A percentile compares a stretch with the other conserved stretches of the same genome.
Evolutionary conservation across 805 yeast species (phyloP).

Genomic region (Wickerhamiella spandovensis): DNA sequence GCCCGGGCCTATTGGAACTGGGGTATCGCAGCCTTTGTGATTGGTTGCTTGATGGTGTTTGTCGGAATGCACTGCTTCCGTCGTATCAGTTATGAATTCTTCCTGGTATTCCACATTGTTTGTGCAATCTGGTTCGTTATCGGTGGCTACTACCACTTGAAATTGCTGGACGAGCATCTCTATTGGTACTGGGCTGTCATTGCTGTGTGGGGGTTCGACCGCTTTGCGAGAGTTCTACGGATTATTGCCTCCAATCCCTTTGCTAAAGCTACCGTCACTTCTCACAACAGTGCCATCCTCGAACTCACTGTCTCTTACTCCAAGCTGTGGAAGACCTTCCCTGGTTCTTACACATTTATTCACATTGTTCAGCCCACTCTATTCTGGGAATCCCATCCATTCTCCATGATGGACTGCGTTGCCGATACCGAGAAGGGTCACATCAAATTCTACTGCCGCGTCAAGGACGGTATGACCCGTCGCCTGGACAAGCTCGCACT

Average conservation of each 20-base stretch:
- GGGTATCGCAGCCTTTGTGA: slow-evolving; percentile 34
- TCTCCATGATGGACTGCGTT: slow-evolving; percentile 28
- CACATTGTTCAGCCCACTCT: slow-evolving; percentile 33
- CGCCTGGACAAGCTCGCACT: slow-evolving; percentile 26
- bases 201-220: slow-evolving; percentile 58
- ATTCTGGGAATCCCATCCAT: slow-evolving; percentile 64
- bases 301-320: slow-evolving; percentile 26
- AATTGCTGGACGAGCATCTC: slow-evolving; percentile 30
- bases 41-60: slow-evolving; percentile 32
- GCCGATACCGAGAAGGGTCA: slow-evolving; percentile 7
- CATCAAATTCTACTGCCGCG: slow-evolving; percentile 14
- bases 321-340: slow-evolving; percentile 31
- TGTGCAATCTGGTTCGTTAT: slow-evolving; percentile 41
- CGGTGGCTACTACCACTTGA: slow-evolving; percentile 47
- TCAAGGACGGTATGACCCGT: slow-evolving; percentile 44
- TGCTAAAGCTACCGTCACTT: slow-evolving; percentile 16
- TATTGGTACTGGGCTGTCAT: slow-evolving; percentile 38
- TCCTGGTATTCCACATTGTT: slow-evolving; percentile 41
- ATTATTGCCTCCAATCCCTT: slow-evolving; percentile 39
- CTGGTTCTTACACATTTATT: slow-evolving; percentile 45
- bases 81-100: slow-evolving; percentile 40
- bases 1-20: slow-evolving; percentile 13
- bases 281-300: slow-evolving; percentile 9
- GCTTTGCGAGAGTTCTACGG: slow-evolving; percentile 42
- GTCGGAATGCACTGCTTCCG: slow-evolving; percentile 43